A percentile compares a stretch with the other conserved stretches of the same genome.
phyloP scores from a whole-genome alignment of 2,329 filamentous ascomycete genomes.

The Epichloe aotearoae region DNA sequence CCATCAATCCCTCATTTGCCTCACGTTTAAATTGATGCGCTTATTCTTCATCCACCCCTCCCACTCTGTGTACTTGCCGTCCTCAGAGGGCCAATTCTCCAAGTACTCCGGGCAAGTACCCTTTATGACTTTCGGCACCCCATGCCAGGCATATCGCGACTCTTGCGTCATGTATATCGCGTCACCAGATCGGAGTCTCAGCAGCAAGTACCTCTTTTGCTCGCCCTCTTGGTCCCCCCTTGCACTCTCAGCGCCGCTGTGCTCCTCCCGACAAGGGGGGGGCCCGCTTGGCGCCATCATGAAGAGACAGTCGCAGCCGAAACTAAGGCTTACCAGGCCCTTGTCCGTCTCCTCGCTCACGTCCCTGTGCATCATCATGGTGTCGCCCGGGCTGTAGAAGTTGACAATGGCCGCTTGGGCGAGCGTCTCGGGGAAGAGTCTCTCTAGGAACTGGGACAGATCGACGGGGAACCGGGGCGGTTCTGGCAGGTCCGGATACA shows the following conservation, averaged over 20 bases:
- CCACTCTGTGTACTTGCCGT: slow-evolving; percentile 52
- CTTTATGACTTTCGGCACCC: slow-evolving; percentile 73
- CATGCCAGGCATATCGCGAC: slow-evolving; percentile 87
- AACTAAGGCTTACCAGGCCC: slow-evolving; percentile 70
- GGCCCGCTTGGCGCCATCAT: slow-evolving; percentile 53
- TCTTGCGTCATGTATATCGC: slow-evolving; percentile 77
- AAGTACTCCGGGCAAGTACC: slow-evolving; percentile 68
- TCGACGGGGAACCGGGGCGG: slow-evolving; percentile 66
- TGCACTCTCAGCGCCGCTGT: slow-evolving; percentile 3
- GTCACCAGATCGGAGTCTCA: slow-evolving; percentile 72
- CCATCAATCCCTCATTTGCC: slow-evolving; percentile 60
- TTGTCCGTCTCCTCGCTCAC: slow-evolving; percentile 74
- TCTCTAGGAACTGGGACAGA: slow-evolving; percentile 51
- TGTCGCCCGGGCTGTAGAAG: slow-evolving; percentile 81
- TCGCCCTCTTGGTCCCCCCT: slow-evolving; percentile 5
- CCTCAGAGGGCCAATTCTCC: slow-evolving; percentile 55
- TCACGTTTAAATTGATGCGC: slow-evolving; percentile 81
- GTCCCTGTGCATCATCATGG: slow-evolving; percentile 83
- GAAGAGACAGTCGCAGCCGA: slow-evolving; percentile 86
- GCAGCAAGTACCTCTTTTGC: slow-evolving; percentile 37
- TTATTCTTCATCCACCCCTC: slow-evolving; percentile 80
- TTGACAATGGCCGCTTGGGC: slow-evolving; percentile 91
- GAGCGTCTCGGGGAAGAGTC: slow-evolving; percentile 61
- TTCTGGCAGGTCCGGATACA: slow-evolving; percentile 51
- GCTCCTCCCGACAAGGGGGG: slow-evolving; percentile 11